A percentile compares a stretch with the other conserved stretches of the same genome.
Evolutionary conservation across 352 stramenopile species (phyloP).

Genomic region (Globisporangium radiosum): DNA sequence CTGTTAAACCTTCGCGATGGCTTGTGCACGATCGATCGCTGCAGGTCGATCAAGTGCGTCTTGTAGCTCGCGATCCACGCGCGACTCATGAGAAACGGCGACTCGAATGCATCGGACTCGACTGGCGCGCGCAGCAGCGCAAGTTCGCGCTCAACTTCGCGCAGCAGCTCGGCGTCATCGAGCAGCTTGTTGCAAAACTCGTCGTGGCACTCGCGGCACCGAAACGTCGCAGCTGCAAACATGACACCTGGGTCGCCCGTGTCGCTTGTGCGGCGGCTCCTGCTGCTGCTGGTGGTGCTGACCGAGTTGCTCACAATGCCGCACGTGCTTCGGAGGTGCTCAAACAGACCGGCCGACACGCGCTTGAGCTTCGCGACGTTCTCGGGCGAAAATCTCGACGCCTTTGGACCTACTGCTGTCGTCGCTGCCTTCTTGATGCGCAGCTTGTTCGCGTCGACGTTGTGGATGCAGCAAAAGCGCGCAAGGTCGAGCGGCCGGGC

Average conservation of each 20-base stretch:
- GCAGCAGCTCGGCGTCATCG: slow-evolving; percentile 42
- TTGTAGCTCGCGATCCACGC: slow-evolving; percentile 76
- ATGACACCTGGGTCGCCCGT: slow-evolving; percentile 6
- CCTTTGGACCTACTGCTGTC: background rate
- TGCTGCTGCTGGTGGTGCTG: background rate
- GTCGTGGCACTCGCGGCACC: slow-evolving; percentile 38
- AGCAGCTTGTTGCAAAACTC: slow-evolving; percentile 45
- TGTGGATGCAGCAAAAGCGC: slow-evolving; percentile 45
- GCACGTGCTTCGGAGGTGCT: slow-evolving; percentile 37
- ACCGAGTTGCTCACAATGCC: slow-evolving; percentile 8
- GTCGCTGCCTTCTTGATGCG: background rate
- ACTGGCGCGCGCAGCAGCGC: slow-evolving; percentile 42
- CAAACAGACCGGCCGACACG: slow-evolving; percentile 42
- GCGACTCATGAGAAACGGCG: slow-evolving; percentile 54
- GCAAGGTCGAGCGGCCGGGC: slow-evolving; percentile 38
- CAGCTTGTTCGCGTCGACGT: slow-evolving; percentile 6
- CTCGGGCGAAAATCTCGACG: slow-evolving; percentile 38
- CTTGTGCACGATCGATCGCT: slow-evolving; percentile 39
- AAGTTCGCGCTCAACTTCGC: slow-evolving; percentile 40
- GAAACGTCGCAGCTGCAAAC: slow-evolving; percentile 41
- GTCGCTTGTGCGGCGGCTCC: slow-evolving; percentile 10
- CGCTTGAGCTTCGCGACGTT: slow-evolving; percentile 50
- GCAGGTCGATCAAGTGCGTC: slow-evolving; percentile 32
- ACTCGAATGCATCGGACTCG: slow-evolving; percentile 10
- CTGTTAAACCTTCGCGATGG: slow-evolving; percentile 16